Conservation (phyloP, 257 asterid genomes). For the Solanum pinnatisectum region DNA sequence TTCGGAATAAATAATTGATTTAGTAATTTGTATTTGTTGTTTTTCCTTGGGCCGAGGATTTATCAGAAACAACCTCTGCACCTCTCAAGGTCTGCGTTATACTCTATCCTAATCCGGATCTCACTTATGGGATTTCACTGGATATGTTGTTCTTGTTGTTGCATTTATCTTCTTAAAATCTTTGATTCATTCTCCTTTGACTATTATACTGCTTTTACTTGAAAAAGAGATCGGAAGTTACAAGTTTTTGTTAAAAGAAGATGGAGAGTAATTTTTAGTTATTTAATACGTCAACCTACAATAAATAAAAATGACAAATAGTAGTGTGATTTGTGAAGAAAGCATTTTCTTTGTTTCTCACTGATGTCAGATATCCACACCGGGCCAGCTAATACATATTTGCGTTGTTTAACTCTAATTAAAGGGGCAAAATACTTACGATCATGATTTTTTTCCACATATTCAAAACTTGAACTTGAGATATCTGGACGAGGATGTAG, state of each 20-base stretch:
- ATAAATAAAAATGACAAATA: neutral
- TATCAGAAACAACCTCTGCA: neutral
- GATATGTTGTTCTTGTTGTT: neutral
- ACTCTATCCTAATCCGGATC: neutral
- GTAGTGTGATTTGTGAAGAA: neutral
- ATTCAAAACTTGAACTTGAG: neutral
- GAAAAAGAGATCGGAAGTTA: neutral
- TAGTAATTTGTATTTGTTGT: neutral
- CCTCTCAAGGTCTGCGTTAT: neutral
- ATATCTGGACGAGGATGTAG: rapidly evolving
- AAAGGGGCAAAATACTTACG: neutral
- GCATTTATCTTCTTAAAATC: neutral
- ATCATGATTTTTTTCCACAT: neutral
- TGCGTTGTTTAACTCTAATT: neutral
- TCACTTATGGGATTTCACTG: neutral
- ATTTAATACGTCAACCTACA: neutral
- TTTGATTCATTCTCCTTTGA: neutral
- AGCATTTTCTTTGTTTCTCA: neutral
- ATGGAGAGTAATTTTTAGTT: neutral
- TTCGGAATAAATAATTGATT: neutral
- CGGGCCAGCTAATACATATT: neutral
- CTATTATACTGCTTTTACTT: neutral
- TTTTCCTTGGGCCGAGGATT: neutral
- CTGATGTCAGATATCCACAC: neutral
- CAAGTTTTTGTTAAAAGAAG: neutral